Base-by-base conservation (phyloP, 208 protist genomes). In the Trypanosoma cruzi region DNA sequence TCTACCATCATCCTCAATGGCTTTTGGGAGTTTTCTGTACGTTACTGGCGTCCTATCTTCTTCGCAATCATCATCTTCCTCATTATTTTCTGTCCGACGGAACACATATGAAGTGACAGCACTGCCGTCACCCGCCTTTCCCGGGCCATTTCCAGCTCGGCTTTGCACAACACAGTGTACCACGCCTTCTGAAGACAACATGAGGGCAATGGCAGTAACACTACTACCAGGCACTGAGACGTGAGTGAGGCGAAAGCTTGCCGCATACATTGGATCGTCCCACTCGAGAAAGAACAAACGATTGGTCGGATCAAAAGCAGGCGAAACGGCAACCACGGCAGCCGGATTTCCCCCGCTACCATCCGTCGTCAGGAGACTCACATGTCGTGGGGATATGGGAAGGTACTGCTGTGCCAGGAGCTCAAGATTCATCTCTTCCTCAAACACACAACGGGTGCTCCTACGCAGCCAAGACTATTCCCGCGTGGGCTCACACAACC, bases 121-220 rank as follows among this genome's bases (percentile, higher is more conserved):
- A 18, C 11, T n/a, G 13, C 26, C 26, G 29, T 31, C 29, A 22
- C 26, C 56, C 1, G 10, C 50, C 20, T 28, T 26, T 10, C 49
- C 34, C 6, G 49, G 29, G 11, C 31, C 24, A 40, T 32, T 73
- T 22, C 54, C 66, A 49, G 54, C 20, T 59, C 61, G 2, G 59
- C 67, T 68, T 40, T 90, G 85, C 70, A 85, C 85, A 6, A 90
- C 73, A 32, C 82, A 74, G 54, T 78, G 80, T 22, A 90, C 75
- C 18, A 67, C 71, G 16, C 85, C 85, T 29, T 82, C 79, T 16
- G 48, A 46, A 58, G 73, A 81, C 37, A 75, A 65, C 13, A 56
- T 42, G 58, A 72, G 72, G 20, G 54, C 24, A 11, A 82, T 40
- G 0, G 71, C 65, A n/a, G 70, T 70, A 18, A 90, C 55, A 36